Percentiles rank a stretch among this genome's conserved stretches.
Conservation (phyloP, 1,284 basidiomycete species). For the Cryptococcus neoformans region DNA sequence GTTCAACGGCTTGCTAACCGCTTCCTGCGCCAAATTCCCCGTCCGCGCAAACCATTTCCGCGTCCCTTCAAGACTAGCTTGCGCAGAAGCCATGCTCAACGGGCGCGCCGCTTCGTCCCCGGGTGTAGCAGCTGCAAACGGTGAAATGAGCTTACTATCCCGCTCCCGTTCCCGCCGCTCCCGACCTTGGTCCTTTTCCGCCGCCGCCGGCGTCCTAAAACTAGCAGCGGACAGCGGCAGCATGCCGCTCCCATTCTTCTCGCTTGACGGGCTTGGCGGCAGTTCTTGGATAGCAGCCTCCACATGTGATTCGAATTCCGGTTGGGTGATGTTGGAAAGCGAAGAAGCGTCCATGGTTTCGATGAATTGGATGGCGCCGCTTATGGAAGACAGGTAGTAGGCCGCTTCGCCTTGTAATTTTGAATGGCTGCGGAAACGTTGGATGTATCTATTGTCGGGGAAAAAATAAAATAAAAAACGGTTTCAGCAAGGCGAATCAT, state of each 20-base stretch:
- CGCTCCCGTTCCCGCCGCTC: constrained; percentile 24
- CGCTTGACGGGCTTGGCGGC: constrained; percentile 49
- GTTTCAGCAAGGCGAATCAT: background rate
- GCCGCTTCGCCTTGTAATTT: constrained; percentile 93
- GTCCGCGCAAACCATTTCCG: constrained; percentile 78
- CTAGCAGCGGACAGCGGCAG: too few relatives aligned
- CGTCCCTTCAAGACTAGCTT: constrained; percentile 68
- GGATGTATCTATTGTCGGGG: constrained; percentile 68
- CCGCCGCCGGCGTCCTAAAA: background rate
- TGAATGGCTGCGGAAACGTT: constrained; percentile 83
- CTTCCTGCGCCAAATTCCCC: constrained; percentile 61
- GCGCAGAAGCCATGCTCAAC: constrained; percentile 60
- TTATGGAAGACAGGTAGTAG: constrained; percentile 93
- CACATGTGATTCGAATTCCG: constrained; percentile 79
- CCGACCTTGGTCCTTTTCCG: constrained; percentile 7
- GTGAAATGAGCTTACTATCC: too few relatives aligned
- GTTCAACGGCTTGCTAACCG: constrained; percentile 78
- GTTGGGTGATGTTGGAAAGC: constrained; percentile 85
- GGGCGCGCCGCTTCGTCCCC: constrained; percentile 84
- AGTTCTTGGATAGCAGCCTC: constrained; percentile 76
- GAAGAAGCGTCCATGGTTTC: constrained; percentile 96
- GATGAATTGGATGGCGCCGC: constrained; percentile 90
- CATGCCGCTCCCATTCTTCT: background rate
- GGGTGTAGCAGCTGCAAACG: constrained; percentile 11
- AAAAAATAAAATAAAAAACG: background rate